These are phyloP conservation scores for Gilbertella persicaria DNA, from an alignment of 371 early-diverging fungal genomes.

Conservation along the genomic window DNA sequence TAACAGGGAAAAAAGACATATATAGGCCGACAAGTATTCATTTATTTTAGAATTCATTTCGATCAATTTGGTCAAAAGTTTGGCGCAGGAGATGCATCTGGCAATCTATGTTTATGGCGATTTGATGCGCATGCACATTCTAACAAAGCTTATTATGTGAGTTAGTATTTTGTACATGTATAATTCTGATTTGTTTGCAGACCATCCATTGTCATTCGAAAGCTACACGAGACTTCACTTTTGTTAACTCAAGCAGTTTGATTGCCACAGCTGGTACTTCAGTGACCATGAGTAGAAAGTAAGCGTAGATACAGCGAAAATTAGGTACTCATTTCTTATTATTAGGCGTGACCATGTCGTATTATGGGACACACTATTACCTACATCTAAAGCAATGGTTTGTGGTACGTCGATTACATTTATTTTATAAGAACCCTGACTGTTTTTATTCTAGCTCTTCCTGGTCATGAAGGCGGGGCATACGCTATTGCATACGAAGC, in stretches of 20 bases:
- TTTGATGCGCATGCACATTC: slow-evolving; percentile 72
- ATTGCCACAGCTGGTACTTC: slow-evolving; percentile 80
- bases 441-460: slow-evolving; percentile 28
- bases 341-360: slow-evolving; percentile 60
- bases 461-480: slow-evolving; percentile 61
- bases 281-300: slow-evolving; percentile 54
- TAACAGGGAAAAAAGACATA: slow-evolving; percentile 11
- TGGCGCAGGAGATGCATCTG: slow-evolving; percentile 73
- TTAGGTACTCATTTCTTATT: neutral
- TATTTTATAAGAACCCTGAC: neutral
- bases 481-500: slow-evolving; percentile 69
- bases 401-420: slow-evolving; percentile 45
- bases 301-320: neutral
- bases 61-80: slow-evolving; percentile 79
- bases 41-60: slow-evolving; percentile 48
- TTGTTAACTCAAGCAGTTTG: slow-evolving; percentile 70
- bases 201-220: slow-evolving; percentile 62
- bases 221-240: slow-evolving; percentile 72
- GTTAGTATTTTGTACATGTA: neutral
- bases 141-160: slow-evolving; percentile 59
- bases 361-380: slow-evolving; percentile 79
- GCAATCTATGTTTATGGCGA: slow-evolving; percentile 69
- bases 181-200: slow-evolving; percentile 18
- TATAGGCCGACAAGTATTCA: neutral
- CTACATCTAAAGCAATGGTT: slow-evolving; percentile 59